phyloP scores from a whole-genome alignment of 2,329 filamentous ascomycete species.

The Epichloe amarillans region DNA sequence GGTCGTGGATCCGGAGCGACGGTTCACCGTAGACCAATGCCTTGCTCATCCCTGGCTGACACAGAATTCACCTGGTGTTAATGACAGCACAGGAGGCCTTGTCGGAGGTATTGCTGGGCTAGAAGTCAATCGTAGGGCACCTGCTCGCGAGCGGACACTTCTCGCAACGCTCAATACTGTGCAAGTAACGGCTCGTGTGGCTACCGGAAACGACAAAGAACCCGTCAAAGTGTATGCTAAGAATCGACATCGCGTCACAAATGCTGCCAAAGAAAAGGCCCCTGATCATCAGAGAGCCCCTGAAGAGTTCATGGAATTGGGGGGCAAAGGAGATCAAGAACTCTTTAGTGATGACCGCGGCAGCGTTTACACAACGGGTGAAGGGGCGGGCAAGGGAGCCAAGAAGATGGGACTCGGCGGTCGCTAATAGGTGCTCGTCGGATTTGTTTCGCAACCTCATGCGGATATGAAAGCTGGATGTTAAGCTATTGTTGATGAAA shows the following conservation, averaged over 20 bases:
- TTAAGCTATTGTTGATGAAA: background rate
- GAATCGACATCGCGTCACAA: slow-evolving; percentile 36
- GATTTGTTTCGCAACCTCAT: background rate
- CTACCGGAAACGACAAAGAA: slow-evolving; percentile 41
- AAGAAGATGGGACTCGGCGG: slow-evolving; percentile 16
- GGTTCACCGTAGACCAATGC: slow-evolving; percentile 83
- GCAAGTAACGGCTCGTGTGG: slow-evolving; percentile 35
- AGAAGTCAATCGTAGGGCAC: slow-evolving; percentile 71
- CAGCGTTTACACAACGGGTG: slow-evolving; percentile 33
- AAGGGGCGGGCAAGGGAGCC: slow-evolving; percentile 17
- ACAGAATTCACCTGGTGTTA: slow-evolving; percentile 43
- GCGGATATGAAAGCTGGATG: background rate
- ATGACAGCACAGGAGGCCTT: slow-evolving; percentile 84
- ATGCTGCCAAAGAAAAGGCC: slow-evolving; percentile 41
- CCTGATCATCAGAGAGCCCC: slow-evolving; percentile 56
- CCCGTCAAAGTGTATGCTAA: slow-evolving; percentile 64
- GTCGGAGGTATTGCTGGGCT: slow-evolving; percentile 74
- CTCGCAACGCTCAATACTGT: slow-evolving; percentile 72
- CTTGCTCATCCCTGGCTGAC: slow-evolving; percentile 84
- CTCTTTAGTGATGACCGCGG: slow-evolving; percentile 54
- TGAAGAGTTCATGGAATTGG: slow-evolving; percentile 70
- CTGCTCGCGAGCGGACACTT: slow-evolving; percentile 71
- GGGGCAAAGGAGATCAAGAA: slow-evolving; percentile 71
- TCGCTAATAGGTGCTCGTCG: slow-evolving; percentile 1
- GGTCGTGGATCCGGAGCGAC: slow-evolving; percentile 68